A percentile compares a stretch with the other conserved stretches of the same genome.
These are phyloP conservation scores for Epithele typhae DNA, from an alignment of 768 basidiomycete genomes.

Conservation along the genomic window DNA sequence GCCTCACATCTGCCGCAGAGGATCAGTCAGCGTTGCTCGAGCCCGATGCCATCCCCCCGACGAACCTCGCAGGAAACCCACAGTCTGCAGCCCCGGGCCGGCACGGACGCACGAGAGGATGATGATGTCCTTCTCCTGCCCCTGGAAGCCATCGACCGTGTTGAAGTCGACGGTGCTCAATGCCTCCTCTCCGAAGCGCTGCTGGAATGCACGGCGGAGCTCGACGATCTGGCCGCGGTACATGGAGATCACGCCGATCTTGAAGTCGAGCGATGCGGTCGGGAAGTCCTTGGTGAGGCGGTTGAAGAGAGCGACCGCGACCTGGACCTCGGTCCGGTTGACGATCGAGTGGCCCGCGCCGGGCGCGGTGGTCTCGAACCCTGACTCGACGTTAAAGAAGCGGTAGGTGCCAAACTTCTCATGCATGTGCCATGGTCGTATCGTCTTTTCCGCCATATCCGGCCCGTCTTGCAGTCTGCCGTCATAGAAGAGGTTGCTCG, in stretches of 20 bases:
- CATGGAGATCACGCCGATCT: slow-evolving; percentile 83
- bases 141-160: slow-evolving; percentile 98
- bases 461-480: slow-evolving; percentile 82
- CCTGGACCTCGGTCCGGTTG: slow-evolving; percentile 69
- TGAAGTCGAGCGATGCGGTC: slow-evolving; percentile 45
- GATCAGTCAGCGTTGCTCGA: background rate
- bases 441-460: slow-evolving; percentile 78
- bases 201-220: slow-evolving; percentile 63
- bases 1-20: slow-evolving; percentile 53
- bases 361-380: slow-evolving; percentile 53
- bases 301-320: slow-evolving; percentile 74
- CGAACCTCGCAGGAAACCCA: slow-evolving; percentile 86
- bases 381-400: slow-evolving; percentile 77
- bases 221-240: slow-evolving; percentile 87
- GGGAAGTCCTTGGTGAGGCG: slow-evolving; percentile 64
- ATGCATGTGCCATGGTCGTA: slow-evolving; percentile 80
- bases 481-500: slow-evolving; percentile 85
- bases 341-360: slow-evolving; percentile 68
- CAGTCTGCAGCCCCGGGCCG: slow-evolving; percentile 72
- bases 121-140: slow-evolving; percentile 98
- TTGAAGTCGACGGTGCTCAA: slow-evolving; percentile 82
- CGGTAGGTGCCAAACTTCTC: slow-evolving; percentile 79
- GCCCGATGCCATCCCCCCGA: background rate
- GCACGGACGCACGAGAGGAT: slow-evolving; percentile 96
- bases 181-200: slow-evolving; percentile 68